A percentile compares a stretch with the other conserved stretches of the same genome.
Conservation (phyloP, 108 stramenopile species). For the Mediolabrus comicus region DNA sequence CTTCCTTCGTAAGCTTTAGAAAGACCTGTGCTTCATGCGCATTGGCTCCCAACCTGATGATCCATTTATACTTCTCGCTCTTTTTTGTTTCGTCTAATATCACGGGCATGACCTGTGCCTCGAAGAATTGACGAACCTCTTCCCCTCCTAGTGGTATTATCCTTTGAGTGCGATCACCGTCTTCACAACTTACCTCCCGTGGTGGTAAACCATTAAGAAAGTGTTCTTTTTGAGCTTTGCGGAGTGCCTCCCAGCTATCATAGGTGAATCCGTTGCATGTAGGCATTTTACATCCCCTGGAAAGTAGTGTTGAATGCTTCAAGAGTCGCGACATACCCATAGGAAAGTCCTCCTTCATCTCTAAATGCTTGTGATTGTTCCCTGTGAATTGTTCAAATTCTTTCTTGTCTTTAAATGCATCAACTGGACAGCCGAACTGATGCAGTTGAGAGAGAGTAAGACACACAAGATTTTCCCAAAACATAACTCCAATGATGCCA, state of each 20-base stretch:
- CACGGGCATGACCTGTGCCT: background rate
- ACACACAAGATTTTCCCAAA: background rate
- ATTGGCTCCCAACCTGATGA: constrained; percentile 21
- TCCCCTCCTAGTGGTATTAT: constrained; percentile 12
- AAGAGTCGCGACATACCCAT: constrained; percentile 14
- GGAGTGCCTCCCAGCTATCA: constrained; percentile 12
- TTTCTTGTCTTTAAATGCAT: background rate
- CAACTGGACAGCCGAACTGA: constrained; percentile 24
- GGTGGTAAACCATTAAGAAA: constrained; percentile 1
- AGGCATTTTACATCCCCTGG: background rate
- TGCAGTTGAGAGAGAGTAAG: background rate
- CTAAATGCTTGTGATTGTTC: background rate
- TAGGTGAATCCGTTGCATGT: background rate
- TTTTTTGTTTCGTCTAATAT: background rate
- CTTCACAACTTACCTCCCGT: constrained; percentile 4
- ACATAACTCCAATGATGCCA: too few relatives aligned
- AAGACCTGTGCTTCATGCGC: constrained; percentile 31
- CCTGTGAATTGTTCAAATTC: background rate
- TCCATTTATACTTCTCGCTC: constrained; percentile 15
- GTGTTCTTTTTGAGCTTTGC: constrained; percentile 2
- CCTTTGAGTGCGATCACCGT: background rate
- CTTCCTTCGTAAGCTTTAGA: background rate
- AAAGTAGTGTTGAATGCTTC: constrained; percentile 7
- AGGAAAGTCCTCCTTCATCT: constrained; percentile 12
- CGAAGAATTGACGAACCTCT: constrained; percentile 23